Evolutionary conservation across 2,329 filamentous ascomycete species (phyloP), one percentile per base, ranked within the genome.

Genomic region (Diaporthe amygdali): DNA sequence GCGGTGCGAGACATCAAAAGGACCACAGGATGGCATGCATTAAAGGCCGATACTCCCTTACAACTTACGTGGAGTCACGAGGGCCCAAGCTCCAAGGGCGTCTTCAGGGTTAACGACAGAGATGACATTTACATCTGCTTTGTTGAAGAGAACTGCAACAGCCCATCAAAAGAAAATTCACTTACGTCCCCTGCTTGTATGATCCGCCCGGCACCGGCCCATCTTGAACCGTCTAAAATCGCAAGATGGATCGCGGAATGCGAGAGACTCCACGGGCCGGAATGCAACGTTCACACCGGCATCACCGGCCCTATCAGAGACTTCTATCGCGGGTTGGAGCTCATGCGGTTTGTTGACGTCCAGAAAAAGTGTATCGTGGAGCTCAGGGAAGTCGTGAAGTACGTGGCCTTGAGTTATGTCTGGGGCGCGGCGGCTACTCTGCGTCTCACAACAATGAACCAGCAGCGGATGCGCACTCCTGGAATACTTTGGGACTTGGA

Each of bases 391-490:
- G 39, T 15, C 15, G 39, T 44, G 39, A 37, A 30, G 20, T 66
- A 66, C 49, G 61, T 51, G 20, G 61, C 61, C 15, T 34, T 66
- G 27, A 66, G 61, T 44, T 66, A 51, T 25, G 44, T 49, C 61
- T 46, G 61, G 30, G 46, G 46, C 37, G 56, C 41, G 61, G 34
- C 27, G n/a, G 47, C 22, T 9, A 52, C 27, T 17, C 15, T 25
- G 15, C 47, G 47, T n/a, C 22, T 52, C n/a, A 30, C 22, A 7
- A 52, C 8, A n/a, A 25, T 30, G 22, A 52, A 25, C 22, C 20
- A 27, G 47, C 22, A 17, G 12, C 22, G 25, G 9, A 25, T 52
- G 22, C 27, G 12, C 22, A 52, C 8, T 6, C 47, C 47, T 27
- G 47, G 47, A n/a, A 10, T 15, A 27, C 22, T 52, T n/a, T 25